phyloP scores from a whole-genome alignment of 176 grass and related monocot genomes.

The Musa troglodytarum region DNA sequence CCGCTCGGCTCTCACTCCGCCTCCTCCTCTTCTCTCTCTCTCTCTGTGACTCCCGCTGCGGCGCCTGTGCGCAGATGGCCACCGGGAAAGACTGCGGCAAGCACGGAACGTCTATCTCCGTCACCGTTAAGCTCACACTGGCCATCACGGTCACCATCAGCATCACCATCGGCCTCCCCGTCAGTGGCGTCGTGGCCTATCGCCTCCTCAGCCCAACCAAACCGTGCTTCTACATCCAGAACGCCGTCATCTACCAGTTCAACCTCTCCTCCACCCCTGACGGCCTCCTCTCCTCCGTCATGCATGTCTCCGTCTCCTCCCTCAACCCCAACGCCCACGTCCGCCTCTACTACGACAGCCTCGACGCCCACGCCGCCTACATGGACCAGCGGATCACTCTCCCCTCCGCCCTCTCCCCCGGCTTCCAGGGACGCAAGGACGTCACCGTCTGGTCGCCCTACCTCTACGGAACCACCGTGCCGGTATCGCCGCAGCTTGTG shows the following conservation, averaged over 20 bases:
- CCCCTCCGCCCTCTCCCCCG: conserved; percentile 34
- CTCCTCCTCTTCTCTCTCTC: too few species aligned
- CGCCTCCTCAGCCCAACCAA: conserved; percentile 61
- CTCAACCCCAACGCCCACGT: conserved; percentile 77
- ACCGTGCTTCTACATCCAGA: conserved; percentile 68
- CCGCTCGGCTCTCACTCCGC: too few species aligned
- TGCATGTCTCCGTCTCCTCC: conserved; percentile 69
- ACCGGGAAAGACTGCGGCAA: too few species aligned
- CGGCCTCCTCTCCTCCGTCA: conserved; percentile 35
- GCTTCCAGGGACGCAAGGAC: conserved; percentile 77
- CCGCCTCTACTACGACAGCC: conserved; percentile 64
- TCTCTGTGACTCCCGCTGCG: too few species aligned
- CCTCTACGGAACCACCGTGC: conserved; percentile 38
- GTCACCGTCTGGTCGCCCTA: conserved; percentile 61
- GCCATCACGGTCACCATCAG: too few species aligned
- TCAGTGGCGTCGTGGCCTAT: conserved; percentile 61
- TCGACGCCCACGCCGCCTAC: conserved; percentile 57
- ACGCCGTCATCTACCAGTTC: conserved; percentile 42
- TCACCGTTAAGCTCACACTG: too few species aligned
- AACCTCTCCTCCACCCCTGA: conserved; percentile 23
- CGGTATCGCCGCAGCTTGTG: conserved; percentile 37
- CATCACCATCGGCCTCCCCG: conserved; percentile 40
- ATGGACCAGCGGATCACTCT: conserved; percentile 50
- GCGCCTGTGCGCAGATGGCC: too few species aligned
- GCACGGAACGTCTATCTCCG: too few species aligned